A percentile compares a stretch with the other conserved stretches of the same genome.
phyloP scores from a whole-genome alignment of 768 basidiomycete genomes.

The Clavulina sp. region DNA sequence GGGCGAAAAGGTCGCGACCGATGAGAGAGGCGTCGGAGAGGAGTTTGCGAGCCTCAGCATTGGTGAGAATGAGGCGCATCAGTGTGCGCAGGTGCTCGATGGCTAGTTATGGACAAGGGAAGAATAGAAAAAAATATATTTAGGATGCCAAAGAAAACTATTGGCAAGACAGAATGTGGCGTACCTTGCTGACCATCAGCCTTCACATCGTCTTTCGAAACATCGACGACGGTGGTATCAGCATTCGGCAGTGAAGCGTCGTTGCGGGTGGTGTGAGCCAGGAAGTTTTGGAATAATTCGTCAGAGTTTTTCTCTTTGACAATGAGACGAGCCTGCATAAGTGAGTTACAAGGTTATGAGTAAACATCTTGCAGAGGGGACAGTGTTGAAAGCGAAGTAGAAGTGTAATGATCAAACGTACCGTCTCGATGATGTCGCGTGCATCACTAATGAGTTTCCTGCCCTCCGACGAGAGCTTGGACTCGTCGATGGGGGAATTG shows the following conservation, averaged over 20 bases:
- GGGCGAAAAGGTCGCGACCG: constrained; percentile 70
- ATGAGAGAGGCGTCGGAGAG: constrained; percentile 59
- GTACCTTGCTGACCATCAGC: constrained; percentile 53
- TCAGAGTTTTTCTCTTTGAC: constrained; percentile 77
- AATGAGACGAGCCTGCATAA: constrained; percentile 28
- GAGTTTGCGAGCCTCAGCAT: constrained; percentile 83
- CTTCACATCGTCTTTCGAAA: constrained; percentile 35
- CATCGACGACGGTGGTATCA: constrained; percentile 27
- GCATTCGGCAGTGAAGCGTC: constrained; percentile 27
- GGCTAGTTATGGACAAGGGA: constrained; percentile 29
- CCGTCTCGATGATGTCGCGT: constrained; percentile 64
- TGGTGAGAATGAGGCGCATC: constrained; percentile 72
- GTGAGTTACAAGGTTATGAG: not conserved
- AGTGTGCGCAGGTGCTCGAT: constrained; percentile 78
- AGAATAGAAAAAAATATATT: not conserved
- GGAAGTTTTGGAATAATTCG: constrained; percentile 81
- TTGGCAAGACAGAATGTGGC: not conserved
- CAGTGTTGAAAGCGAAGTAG: not conserved
- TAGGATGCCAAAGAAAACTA: not conserved
- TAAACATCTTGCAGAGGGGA: constrained; percentile 7
- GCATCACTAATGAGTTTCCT: constrained; percentile 56
- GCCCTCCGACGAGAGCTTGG: constrained; percentile 60
- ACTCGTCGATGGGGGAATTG: constrained; percentile 38
- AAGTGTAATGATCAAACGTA: constrained; percentile 10
- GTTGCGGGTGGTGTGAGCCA: constrained; percentile 58